phyloP scores from a whole-genome alignment of 176 grass and related monocot genomes.

The Otatea glauca region DNA sequence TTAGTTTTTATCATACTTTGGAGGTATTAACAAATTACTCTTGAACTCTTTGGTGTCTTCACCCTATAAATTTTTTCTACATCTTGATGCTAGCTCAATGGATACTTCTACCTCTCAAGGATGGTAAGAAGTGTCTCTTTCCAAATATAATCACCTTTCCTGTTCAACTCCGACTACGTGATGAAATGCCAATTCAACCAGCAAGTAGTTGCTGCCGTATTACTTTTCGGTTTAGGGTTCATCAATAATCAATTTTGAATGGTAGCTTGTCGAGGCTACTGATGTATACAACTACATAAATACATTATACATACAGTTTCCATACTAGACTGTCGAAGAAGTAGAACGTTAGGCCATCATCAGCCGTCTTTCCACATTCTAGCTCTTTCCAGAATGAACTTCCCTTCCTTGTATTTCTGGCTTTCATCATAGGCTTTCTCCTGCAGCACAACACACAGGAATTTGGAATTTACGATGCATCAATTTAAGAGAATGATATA shows the following conservation, averaged over 20 bases:
- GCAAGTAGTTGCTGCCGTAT: neutral
- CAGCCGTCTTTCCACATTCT: constrained; percentile 56
- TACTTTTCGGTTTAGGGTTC: neutral
- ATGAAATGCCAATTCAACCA: neutral
- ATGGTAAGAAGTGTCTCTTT: neutral
- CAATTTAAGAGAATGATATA: neutral
- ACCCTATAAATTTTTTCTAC: no score
- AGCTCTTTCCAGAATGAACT: constrained; percentile 65
- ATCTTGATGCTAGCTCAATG: no score
- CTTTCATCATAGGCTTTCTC: constrained; percentile 71
- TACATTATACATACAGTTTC: neutral
- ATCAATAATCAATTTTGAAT: neutral
- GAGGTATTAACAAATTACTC: no score
- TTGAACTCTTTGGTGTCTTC: no score
- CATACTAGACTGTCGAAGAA: neutral
- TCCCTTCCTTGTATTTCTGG: constrained; percentile 85
- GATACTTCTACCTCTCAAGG: no score
- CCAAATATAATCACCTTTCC: neutral
- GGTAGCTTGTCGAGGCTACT: neutral
- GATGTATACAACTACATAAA: neutral
- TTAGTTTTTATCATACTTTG: no score
- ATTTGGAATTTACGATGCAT: neutral
- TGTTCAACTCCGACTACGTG: neutral
- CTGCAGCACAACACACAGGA: constrained; percentile 23
- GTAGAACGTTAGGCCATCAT: constrained; percentile 7